phyloP scores from a whole-genome alignment of 2,329 filamentous ascomycete genomes.

The Colletotrichum paranaense region DNA sequence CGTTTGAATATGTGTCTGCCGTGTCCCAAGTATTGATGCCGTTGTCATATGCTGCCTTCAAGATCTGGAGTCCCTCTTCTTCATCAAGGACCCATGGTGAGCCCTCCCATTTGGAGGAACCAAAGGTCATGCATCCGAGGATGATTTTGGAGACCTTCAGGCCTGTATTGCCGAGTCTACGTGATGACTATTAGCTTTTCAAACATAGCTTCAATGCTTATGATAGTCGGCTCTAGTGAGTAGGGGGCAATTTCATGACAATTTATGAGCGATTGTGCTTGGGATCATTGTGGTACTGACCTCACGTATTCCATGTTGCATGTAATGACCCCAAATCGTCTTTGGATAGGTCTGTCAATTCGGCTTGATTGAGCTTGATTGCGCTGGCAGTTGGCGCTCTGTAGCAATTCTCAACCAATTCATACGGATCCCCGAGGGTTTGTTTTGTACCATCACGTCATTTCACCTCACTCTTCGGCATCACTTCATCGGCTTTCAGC shows the following conservation, averaged over 20 bases:
- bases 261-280: neutral
- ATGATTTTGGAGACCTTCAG: constrained; percentile 55
- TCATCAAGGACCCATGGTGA: constrained; percentile 49
- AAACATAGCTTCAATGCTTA: neutral
- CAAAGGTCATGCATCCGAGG: constrained; percentile 50
- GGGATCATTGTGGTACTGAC: constrained; percentile 10
- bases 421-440: neutral
- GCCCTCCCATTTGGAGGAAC: constrained; percentile 46
- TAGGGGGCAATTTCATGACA: neutral
- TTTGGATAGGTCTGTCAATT: too few relatives aligned
- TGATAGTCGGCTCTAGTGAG: too few relatives aligned
- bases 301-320: constrained; percentile 39
- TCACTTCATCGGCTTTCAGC: neutral
- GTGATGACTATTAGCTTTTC: neutral
- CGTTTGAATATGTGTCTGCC: constrained; percentile 71
- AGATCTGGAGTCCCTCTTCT: constrained; percentile 48
- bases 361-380: neutral
- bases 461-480: neutral
- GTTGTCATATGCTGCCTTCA: constrained; percentile 52
- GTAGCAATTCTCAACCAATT: neutral
- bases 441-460: constrained; percentile 9
- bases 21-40: constrained; percentile 60
- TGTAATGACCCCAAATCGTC: neutral
- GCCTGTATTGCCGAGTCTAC: constrained; percentile 50
- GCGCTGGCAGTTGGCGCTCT: too few relatives aligned